These are phyloP conservation scores for Theobroma cacao DNA, from an alignment of 345 rosid genomes.

Conservation along the genomic window DNA sequence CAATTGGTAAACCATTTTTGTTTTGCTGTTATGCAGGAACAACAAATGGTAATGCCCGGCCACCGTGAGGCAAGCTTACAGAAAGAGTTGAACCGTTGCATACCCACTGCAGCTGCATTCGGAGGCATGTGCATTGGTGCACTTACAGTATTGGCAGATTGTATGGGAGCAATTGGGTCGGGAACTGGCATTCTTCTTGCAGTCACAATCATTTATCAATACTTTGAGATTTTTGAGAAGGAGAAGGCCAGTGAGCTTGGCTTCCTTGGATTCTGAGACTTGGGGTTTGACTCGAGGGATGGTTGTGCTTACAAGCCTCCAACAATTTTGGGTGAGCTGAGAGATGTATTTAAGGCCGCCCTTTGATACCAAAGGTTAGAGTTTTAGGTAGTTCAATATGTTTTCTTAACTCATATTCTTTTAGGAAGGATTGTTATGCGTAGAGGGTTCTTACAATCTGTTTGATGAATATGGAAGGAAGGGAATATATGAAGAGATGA, in stretches of 20 bases:
- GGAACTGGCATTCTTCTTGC: conserved; percentile 76
- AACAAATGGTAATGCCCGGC: conserved; percentile 90
- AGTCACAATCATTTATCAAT: conserved; percentile 68
- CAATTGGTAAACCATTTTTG: background rate
- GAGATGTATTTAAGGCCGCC: conserved; percentile 14
- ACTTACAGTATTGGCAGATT: conserved; percentile 67
- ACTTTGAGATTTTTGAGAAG: conserved; percentile 75
- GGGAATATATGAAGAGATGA: too few relatives aligned
- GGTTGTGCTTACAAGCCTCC: conserved; percentile 12
- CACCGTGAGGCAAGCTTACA: conserved; percentile 65
- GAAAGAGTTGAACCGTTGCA: conserved; percentile 68
- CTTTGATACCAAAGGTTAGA: conserved; percentile 17
- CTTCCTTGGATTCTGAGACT: conserved; percentile 56
- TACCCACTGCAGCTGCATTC: conserved; percentile 81
- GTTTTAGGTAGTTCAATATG: background rate
- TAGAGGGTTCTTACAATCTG: too few relatives aligned
- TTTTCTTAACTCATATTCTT: background rate
- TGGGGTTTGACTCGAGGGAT: background rate
- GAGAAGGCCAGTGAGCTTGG: conserved; percentile 77
- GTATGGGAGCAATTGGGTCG: conserved; percentile 81
- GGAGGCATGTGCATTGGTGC: conserved; percentile 86
- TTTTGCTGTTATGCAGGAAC: conserved; percentile 47
- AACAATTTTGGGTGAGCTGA: conserved; percentile 15
- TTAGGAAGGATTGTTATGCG: too few relatives aligned
- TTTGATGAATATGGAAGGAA: too few relatives aligned